Conservation (phyloP, 176 grass and related monocot species). For the Raddia distichophylla region DNA sequence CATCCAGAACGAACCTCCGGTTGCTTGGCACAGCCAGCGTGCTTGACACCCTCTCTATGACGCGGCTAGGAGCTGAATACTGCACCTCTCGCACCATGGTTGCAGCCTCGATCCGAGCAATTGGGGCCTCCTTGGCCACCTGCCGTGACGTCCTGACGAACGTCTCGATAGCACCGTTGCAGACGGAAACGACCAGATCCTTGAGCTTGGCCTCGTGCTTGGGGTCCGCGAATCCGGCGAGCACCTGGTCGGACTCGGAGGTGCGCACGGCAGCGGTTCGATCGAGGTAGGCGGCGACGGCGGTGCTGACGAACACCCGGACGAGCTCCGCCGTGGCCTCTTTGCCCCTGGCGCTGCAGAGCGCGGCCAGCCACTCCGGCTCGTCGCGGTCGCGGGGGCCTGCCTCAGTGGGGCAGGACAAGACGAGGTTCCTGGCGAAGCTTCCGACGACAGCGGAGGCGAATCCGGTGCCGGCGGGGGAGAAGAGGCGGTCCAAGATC, state of each 20-base stretch:
- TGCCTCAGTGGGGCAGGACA: slow-evolving; percentile 38
- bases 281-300: slow-evolving; percentile 71
- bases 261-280: slow-evolving; percentile 36
- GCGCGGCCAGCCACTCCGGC: slow-evolving; percentile 58
- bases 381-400: neutral
- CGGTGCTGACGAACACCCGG: slow-evolving; percentile 72
- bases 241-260: slow-evolving; percentile 40
- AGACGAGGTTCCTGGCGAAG: slow-evolving; percentile 71
- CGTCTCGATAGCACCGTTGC: slow-evolving; percentile 86
- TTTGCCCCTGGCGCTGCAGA: slow-evolving; percentile 64
- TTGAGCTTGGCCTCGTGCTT: slow-evolving; percentile 76
- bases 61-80: neutral
- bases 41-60: slow-evolving; percentile 61
- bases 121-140: slow-evolving; percentile 41
- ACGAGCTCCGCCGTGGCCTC: slow-evolving; percentile 71
- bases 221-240: slow-evolving; percentile 53
- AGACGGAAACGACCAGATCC: slow-evolving; percentile 73
- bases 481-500: slow-evolving; percentile 75
- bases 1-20: slow-evolving; percentile 78
- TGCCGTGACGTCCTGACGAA: slow-evolving; percentile 73
- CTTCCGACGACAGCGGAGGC: slow-evolving; percentile 67
- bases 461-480: slow-evolving; percentile 63
- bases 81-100: neutral
- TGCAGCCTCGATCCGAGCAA: slow-evolving; percentile 3
- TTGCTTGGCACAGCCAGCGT: slow-evolving; percentile 64